These are phyloP conservation scores for Dittrichia graveolens DNA, from an alignment of 129 eudicot species.

Conservation along the genomic window DNA sequence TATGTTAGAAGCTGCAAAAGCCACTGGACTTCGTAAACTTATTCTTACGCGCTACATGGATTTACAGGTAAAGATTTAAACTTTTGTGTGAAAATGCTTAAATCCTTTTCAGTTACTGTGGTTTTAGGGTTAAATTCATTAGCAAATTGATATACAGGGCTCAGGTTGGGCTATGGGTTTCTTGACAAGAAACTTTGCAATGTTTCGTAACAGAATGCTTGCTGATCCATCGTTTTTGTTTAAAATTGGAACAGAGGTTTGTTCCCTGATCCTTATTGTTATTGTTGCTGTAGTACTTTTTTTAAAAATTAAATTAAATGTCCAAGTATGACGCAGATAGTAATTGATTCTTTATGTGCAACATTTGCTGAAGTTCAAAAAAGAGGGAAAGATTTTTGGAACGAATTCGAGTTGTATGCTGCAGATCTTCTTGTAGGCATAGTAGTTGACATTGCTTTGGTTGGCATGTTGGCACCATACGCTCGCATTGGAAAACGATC, in stretches of 20 bases:
- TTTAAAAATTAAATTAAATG: background rate
- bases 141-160: slow-evolving; percentile 47
- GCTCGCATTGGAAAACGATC: slow-evolving; percentile 82
- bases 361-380: slow-evolving; percentile 94
- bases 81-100: background rate
- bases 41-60: slow-evolving; percentile 73
- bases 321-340: slow-evolving; percentile 48
- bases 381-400: slow-evolving; percentile 96
- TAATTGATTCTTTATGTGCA: slow-evolving; percentile 97
- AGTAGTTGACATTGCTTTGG: slow-evolving; percentile 92
- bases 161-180: slow-evolving; percentile 71
- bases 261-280: slow-evolving; percentile 14
- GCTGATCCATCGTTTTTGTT: slow-evolving; percentile 92
- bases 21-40: slow-evolving; percentile 60
- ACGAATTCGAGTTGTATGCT: slow-evolving; percentile 86
- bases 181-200: slow-evolving; percentile 63
- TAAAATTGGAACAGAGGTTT: slow-evolving; percentile 93
- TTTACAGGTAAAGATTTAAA: slow-evolving; percentile 58
- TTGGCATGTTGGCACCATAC: slow-evolving; percentile 92
- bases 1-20: slow-evolving; percentile 85
- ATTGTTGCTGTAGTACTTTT: background rate
- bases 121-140: slow-evolving; percentile 1
- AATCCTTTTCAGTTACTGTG: background rate
- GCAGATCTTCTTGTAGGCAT: slow-evolving; percentile 95
- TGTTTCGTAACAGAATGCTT: slow-evolving; percentile 86